Evolutionary conservation across 805 yeast species (phyloP), one percentile per base, ranked within the genome.

Genomic region (Yarrowia keelungensis): DNA sequence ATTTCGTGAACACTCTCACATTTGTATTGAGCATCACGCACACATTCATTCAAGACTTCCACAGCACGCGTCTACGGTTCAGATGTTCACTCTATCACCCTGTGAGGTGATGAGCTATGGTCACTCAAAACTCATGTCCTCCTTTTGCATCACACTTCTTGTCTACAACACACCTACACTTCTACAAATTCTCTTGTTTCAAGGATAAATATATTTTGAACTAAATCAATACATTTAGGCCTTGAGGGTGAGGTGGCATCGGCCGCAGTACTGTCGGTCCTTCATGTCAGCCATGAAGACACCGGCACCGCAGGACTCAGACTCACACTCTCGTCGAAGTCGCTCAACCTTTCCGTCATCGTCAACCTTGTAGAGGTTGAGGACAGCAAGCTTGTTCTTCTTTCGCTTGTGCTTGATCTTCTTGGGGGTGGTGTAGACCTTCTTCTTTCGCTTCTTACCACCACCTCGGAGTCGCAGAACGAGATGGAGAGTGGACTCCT

Each of bases 391-490:
- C 91, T 95, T 95, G 85, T 91, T 91, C 89, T 94, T 95, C 91
- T 91, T 95, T 90, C 92, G 97, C 90, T 92, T 93, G 96, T 95
- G 98, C 87, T 86, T 91, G 87, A 95, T 91, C 90, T 93, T 96
- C 93, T 95, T 95, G 88, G 99, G 99, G 82, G 98, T 94, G 86
- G 98, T 94, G 94, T 94, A 95, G 82, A 92, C 98, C 97, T 95
- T 95, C 95, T 95, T 95, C 89, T 97, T 94, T 95, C 95, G 95
- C 91, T 93, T 95, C 87, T 97, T 97, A 85, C 97, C 97, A 83
- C 98, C 98, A 82, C 98, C 98, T 87, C 98, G 91, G 82, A 94
- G 90, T 88, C 98, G 92, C 75, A 94, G 86, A 74, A 94, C 98
- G 85, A 94, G 88, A 83, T 94, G 97, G 69, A 93, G 83, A 72